Evolutionary conservation across 176 grass and related monocot genomes (phyloP), one percentile per base, ranked within the genome.

Genomic region (Phoenix roebelenii): DNA sequence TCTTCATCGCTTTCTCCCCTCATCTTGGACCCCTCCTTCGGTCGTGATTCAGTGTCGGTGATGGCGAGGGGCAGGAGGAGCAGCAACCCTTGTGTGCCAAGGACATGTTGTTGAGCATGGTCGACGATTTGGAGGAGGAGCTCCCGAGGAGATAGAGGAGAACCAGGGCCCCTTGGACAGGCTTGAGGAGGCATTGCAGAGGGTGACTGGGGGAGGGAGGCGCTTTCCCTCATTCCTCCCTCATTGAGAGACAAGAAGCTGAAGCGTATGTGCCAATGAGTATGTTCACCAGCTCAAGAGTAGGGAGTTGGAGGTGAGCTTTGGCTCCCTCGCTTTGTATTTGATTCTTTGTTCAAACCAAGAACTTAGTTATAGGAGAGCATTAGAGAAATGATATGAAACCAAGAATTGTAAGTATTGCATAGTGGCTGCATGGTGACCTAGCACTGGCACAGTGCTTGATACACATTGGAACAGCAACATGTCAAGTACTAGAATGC

Each of bases 211-310:
- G 87, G 87, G 7, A 80, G 87, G 44, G 87, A 82, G 50, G 81
- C 70, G 23, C 72, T 97, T 49, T 84, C 80, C 15, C 78, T 85
- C 69, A 82, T 98, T 25, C 91, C 32, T 84, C 80, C 15, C 78
- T 85, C 69, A 82, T 98, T 25, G 68, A 80, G 70, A 66, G 70
- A 22, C 79, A 92, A 69, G 80, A 85, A 73, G 70, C 28, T 50
- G 87, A 78, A 12, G 87, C 63, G 65, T 28, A 24, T 65, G 71
- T 49, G 73, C 81, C 16, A 74, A 64, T 22, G 76, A 85, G 61
- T 75, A 85, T 76, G 63, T 88, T 70, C 81, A 70, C 49, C 76
- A 79, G 55, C 84, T 89, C 22, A 65, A 89, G 79, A 80, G 18
- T 3, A 78, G 72, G 54, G 76, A 76, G 15, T 81, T 83, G n/a